Evolutionary conservation across 73 alveolate genomes (phyloP), one percentile per base, ranked within the genome.

Genomic region (Paramecium pentaurelia): DNA sequence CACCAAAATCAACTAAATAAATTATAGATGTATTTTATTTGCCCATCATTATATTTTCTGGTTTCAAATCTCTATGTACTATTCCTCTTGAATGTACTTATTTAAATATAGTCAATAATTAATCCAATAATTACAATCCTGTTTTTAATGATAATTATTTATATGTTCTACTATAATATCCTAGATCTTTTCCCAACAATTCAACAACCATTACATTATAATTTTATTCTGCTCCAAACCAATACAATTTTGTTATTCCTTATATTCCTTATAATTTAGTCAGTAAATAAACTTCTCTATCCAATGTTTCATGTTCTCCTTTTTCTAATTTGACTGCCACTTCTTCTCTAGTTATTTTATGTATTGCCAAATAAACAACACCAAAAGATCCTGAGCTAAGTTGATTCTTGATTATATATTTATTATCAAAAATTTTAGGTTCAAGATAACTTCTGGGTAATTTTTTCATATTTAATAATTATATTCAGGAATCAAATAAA

Each of bases 181-280:
- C 88, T 36, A 75, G 10, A 4, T 75, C 88, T 75, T 22, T 77
- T 6, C 97, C 97, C 60, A 94, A 44, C 54, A 94, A 92, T 44
- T 93, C 97, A 92, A 93, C 93, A 42, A 95, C 96, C 89, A 95
- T 90, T 25, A 95, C 96, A 88, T 95, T 95, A 93, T 95, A 95
- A 68, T 95, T 83, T 30, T 92, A 18, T 71, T 95, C 96, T 64
- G 86, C 92, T 37, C 97, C 97, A 93, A 84, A 84, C 92, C 92
- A 84, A 84, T 84, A 51, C n/a, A 84, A 20, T 58, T 58, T 58
- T 10, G 92, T 40, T 22, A 84, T 51, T 28, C 92, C 92, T 84
- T 58, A 3, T 58, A 84, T 60, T 37, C 92, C 92, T 84, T 84
- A 60, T 58, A 84, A 47, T 84, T 84, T 60, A 2, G 85, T 58